A percentile compares a stretch with the other conserved stretches of the same genome.
phyloP scores from a whole-genome alignment of 2,329 filamentous ascomycete genomes.

The Fusarium begoniae region DNA sequence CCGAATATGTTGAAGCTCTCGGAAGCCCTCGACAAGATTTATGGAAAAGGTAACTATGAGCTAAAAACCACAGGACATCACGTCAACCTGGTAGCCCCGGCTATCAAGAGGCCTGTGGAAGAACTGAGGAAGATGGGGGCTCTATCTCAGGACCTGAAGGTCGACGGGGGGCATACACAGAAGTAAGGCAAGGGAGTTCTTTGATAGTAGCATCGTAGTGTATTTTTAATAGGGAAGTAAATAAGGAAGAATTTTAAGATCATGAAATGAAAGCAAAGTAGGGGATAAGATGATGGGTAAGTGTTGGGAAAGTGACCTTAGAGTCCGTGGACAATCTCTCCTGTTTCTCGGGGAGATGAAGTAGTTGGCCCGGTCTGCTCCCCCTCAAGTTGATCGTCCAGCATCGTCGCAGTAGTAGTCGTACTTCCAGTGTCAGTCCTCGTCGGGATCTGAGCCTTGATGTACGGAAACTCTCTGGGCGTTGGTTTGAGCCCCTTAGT shows the following conservation, averaged over 20 bases:
- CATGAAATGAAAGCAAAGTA: background rate
- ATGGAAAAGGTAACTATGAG: background rate
- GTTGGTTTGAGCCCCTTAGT: background rate
- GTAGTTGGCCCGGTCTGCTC: background rate
- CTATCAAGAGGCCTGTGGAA: background rate
- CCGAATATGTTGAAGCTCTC: background rate
- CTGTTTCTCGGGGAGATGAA: background rate
- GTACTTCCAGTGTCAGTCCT: background rate
- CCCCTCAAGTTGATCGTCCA: background rate
- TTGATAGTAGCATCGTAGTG: background rate
- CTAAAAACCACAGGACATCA: background rate
- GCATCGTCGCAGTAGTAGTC: background rate
- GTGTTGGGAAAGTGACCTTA: background rate
- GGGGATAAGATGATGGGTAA: fast-evolving
- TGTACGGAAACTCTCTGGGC: background rate
- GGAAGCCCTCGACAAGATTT: background rate
- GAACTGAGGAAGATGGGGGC: background rate
- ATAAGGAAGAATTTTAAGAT: background rate
- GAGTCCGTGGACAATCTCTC: background rate
- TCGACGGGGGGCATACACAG: background rate
- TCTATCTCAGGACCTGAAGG: background rate
- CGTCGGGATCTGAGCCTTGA: background rate
- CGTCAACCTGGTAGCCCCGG: background rate
- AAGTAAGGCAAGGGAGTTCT: background rate
- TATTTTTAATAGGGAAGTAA: background rate